Conservation (phyloP, 2,329 filamentous ascomycete genomes). For the Diaporthe australafricana region DNA sequence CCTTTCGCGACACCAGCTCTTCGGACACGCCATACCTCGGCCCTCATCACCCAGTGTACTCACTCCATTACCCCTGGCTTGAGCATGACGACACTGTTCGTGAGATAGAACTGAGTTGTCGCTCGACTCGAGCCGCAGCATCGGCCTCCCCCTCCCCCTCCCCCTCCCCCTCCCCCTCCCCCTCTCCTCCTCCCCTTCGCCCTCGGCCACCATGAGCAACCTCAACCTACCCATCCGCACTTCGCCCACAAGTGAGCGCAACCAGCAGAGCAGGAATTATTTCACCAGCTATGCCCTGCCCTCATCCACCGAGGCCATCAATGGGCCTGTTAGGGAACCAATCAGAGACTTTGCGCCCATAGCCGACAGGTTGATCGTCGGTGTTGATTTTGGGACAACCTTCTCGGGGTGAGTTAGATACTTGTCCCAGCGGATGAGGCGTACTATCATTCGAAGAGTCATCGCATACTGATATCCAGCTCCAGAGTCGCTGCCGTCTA, state of each 20-base stretch:
- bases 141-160: slow-evolving; percentile 40
- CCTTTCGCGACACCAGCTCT: not conserved
- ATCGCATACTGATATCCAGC: slow-evolving; percentile 33
- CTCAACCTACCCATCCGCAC: slow-evolving; percentile 64
- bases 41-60: not conserved
- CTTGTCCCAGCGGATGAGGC: not conserved
- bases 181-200: slow-evolving; percentile 38
- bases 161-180: too few species aligned
- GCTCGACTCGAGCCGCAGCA: slow-evolving; percentile 21
- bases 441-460: not conserved
- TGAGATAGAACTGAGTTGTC: slow-evolving; percentile 28
- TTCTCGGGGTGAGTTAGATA: slow-evolving; percentile 76
- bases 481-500: slow-evolving; percentile 77
- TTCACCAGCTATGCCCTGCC: slow-evolving; percentile 66
- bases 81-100: slow-evolving; percentile 27
- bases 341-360: slow-evolving; percentile 62
- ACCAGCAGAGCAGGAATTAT: slow-evolving; percentile 67
- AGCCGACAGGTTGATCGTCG: slow-evolving; percentile 78
- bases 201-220: slow-evolving; percentile 53
- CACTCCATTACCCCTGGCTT: not conserved
- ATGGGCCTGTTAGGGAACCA: slow-evolving; percentile 69
- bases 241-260: slow-evolving; percentile 56
- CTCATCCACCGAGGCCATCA: slow-evolving; percentile 71
- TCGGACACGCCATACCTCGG: not conserved
- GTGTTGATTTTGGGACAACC: slow-evolving; percentile 87